These are phyloP conservation scores for Syzygium aqueum DNA, from an alignment of 345 rosid species.

Conservation along the genomic window DNA sequence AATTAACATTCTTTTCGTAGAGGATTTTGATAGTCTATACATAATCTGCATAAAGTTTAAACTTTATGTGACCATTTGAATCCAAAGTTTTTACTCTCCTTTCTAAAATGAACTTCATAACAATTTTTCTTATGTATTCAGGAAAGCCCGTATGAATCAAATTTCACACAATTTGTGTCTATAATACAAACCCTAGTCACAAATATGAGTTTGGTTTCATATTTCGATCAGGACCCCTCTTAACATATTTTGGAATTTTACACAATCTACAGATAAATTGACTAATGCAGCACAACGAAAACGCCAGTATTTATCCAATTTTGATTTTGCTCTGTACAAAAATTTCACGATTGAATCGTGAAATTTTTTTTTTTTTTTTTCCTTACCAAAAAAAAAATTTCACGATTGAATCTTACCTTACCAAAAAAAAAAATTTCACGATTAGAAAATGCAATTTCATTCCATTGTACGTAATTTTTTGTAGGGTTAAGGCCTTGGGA, in stretches of 20 bases:
- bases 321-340: background rate
- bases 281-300: background rate
- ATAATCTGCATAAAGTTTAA: background rate
- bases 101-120: background rate
- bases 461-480: background rate
- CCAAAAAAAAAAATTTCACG: background rate
- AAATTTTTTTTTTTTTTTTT: too few relatives aligned
- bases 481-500: conserved; percentile 39
- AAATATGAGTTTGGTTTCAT: background rate
- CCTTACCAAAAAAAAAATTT: too few relatives aligned
- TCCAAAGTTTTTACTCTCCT: background rate
- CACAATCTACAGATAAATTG: background rate
- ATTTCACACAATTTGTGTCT: background rate
- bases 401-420: too few relatives aligned
- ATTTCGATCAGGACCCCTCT: background rate
- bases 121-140: background rate
- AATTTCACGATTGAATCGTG: background rate
- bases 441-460: background rate
- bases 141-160: background rate
- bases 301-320: background rate
- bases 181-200: background rate
- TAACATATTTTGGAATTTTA: background rate
- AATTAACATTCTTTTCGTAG: background rate
- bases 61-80: background rate
- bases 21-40: background rate